Evolutionary conservation across 164 flowering plant genomes (phyloP).

Genomic region (Vitis rotundifolia): DNA sequence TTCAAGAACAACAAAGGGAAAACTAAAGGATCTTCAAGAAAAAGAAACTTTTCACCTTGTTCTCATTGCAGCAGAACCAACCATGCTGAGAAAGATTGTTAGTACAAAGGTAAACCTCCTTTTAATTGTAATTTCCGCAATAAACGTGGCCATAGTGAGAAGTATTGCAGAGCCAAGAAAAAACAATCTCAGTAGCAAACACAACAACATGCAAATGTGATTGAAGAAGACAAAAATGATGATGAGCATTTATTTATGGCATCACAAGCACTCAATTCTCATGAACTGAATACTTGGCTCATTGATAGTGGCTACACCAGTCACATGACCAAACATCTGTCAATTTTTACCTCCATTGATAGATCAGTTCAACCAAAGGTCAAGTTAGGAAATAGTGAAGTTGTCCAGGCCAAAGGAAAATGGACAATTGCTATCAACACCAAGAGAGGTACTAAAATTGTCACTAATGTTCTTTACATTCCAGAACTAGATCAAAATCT

Average conservation of each 20-base stretch:
- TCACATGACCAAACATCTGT: too few relatives aligned
- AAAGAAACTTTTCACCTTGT: not conserved
- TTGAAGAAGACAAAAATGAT: not conserved
- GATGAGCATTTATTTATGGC: too few relatives aligned
- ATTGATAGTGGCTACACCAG: too few relatives aligned
- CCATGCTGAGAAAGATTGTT: not conserved
- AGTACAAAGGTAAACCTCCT: too few relatives aligned
- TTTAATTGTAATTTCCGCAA: not conserved
- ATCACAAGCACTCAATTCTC: too few relatives aligned
- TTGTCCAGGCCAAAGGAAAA: not conserved
- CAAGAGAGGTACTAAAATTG: not conserved
- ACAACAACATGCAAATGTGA: not conserved
- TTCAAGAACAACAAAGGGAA: not conserved
- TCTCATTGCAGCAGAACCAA: not conserved
- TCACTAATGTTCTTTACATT: not conserved
- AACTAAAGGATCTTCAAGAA: not conserved
- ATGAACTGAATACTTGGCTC: too few relatives aligned
- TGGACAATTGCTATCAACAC: not conserved
- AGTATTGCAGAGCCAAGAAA: not conserved
- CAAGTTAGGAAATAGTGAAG: not conserved
- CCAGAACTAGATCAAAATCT: not conserved
- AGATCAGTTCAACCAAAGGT: too few relatives aligned
- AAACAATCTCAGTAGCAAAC: too few relatives aligned
- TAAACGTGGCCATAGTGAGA: not conserved
- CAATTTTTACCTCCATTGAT: too few relatives aligned